A percentile compares a stretch with the other conserved stretches of the same genome.
phyloP scores from a whole-genome alignment of 2,329 filamentous ascomycete species.

The Colletotrichum coccodes region DNA sequence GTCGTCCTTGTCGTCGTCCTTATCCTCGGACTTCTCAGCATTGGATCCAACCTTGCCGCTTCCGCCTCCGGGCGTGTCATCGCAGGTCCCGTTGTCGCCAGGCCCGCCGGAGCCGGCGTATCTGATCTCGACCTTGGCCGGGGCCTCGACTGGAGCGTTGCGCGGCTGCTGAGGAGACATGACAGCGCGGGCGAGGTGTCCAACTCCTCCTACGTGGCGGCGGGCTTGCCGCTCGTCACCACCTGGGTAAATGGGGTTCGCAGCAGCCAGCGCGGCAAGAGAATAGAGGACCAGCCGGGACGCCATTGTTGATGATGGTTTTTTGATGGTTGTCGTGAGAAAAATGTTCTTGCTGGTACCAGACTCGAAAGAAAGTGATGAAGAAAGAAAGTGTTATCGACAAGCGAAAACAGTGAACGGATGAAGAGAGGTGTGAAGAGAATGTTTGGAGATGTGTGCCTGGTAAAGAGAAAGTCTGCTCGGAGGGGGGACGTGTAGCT shows the following conservation, averaged over 20 bases:
- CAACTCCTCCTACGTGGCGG: conserved; percentile 1
- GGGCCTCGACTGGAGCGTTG: neutral
- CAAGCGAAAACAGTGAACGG: neutral
- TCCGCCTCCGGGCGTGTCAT: neutral
- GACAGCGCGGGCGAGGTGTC: conserved; percentile 17
- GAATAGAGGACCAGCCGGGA: conserved; percentile 27
- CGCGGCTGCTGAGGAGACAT: conserved; percentile 15
- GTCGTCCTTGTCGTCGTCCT: conserved; percentile 2
- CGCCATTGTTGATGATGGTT: conserved; percentile 12
- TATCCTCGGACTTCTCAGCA: conserved; percentile 18
- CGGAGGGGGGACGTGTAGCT: neutral
- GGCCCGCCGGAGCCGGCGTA: neutral
- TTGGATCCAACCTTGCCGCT: neutral
- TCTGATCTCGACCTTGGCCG: conserved; percentile 10
- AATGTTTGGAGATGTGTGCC: conserved; percentile 12
- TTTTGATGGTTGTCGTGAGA: neutral
- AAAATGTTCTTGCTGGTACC: neutral
- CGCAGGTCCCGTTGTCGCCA: neutral
- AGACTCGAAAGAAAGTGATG: neutral
- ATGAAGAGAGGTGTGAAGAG: neutral
- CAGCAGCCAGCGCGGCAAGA: conserved; percentile 29
- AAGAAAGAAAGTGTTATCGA: neutral
- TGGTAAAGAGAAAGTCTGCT: neutral
- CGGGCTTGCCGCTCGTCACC: conserved; percentile 17
- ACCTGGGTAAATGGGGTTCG: conserved; percentile 19